Evolutionary conservation across 768 basidiomycete genomes (phyloP).

Genomic region (Phylloporus scabripes): DNA sequence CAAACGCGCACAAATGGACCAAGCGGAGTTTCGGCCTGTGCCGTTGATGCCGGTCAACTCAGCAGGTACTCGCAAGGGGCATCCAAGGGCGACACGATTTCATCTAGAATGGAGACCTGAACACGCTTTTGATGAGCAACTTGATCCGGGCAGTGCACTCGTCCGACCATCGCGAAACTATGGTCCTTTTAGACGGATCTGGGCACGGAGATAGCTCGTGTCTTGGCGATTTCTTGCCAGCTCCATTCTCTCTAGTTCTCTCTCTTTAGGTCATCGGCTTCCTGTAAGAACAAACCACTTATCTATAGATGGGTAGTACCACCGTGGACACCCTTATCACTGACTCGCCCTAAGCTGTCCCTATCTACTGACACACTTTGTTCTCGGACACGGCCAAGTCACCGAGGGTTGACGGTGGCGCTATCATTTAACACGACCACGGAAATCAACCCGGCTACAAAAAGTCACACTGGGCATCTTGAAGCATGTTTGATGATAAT

Average conservation of each 20-base stretch:
- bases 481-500: too few relatives aligned
- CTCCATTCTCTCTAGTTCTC: not conserved
- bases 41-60: conserved; percentile 20
- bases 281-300: too few relatives aligned
- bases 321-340: too few relatives aligned
- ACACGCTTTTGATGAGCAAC: not conserved
- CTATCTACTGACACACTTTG: too few relatives aligned
- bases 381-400: too few relatives aligned
- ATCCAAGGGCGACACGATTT: too few relatives aligned
- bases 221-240: not conserved
- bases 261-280: not conserved
- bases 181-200: not conserved
- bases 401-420: too few relatives aligned
- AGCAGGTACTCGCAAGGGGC: not conserved
- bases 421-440: not conserved
- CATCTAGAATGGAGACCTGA: too few relatives aligned
- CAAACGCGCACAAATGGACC: conserved; percentile 19
- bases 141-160: not conserved
- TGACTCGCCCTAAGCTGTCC: too few relatives aligned
- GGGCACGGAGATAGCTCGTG: not conserved
- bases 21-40: conserved; percentile 35
- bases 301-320: too few relatives aligned
- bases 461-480: too few relatives aligned
- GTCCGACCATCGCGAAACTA: not conserved
- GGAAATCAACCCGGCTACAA: not conserved